phyloP scores from a whole-genome alignment of 768 basidiomycete species.

The Piloderma croceum region DNA sequence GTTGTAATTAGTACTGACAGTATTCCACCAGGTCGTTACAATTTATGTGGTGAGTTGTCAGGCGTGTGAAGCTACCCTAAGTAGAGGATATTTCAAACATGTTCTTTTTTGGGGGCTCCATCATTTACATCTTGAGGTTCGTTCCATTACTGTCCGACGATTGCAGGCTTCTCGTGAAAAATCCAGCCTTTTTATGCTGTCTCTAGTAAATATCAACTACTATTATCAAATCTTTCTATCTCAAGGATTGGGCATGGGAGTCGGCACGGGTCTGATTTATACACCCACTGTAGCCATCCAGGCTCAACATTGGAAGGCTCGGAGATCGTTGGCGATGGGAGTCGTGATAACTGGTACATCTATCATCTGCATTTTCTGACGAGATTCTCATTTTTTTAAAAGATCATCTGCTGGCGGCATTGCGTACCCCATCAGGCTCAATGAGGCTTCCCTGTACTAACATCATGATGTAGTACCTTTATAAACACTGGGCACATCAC shows the following conservation, averaged over 20 bases:
- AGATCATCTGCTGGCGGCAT: conserved; percentile 22
- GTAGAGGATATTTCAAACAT: conserved; percentile 44
- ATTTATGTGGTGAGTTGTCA: too few relatives aligned
- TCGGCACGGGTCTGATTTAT: conserved; percentile 45
- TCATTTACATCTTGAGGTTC: conserved; percentile 20
- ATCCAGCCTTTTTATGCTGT: conserved; percentile 40
- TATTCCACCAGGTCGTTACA: too few relatives aligned
- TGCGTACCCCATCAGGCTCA: conserved; percentile 26
- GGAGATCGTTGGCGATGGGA: conserved; percentile 33
- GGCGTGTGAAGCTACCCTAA: too few relatives aligned
- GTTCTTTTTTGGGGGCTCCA: conserved; percentile 17
- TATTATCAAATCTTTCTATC: conserved; percentile 51
- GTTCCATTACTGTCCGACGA: conserved; percentile 26
- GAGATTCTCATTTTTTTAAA: conserved; percentile 1
- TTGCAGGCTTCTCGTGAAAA: too few relatives aligned
- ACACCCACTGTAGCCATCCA: conserved; percentile 43
- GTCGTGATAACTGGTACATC: conserved; percentile 25
- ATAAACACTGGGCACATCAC: too few relatives aligned
- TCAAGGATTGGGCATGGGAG: conserved; percentile 54
- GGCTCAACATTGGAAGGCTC: conserved; percentile 41
- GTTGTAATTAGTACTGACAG: too few relatives aligned
- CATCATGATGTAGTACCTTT: too few relatives aligned
- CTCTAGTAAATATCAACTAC: conserved; percentile 32
- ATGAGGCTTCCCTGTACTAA: too few relatives aligned
- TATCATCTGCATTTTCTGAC: too few relatives aligned